A percentile compares a stretch with the other conserved stretches of the same genome.
Evolutionary conservation across 768 basidiomycete species (phyloP).

Genomic region (Phylloporus sp.): DNA sequence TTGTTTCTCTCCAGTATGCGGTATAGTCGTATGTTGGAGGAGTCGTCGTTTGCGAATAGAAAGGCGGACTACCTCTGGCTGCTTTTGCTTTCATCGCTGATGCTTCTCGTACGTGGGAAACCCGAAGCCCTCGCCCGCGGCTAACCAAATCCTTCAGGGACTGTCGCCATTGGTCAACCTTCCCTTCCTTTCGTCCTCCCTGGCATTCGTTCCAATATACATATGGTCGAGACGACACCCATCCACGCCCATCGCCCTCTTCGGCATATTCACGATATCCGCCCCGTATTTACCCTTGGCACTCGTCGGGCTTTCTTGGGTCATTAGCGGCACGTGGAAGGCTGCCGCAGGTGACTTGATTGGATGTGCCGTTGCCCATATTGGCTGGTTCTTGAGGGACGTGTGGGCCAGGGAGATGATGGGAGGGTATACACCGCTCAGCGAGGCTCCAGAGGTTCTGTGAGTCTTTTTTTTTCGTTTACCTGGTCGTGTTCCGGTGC

Average conservation of each 20-base stretch:
- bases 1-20: constrained; percentile 65
- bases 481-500: background rate
- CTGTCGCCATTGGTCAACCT: constrained; percentile 87
- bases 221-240: constrained; percentile 96
- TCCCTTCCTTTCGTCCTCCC: constrained; percentile 87
- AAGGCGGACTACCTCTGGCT: constrained; percentile 97
- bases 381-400: constrained; percentile 80
- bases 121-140: background rate
- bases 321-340: constrained; percentile 76
- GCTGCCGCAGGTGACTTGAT: constrained; percentile 78
- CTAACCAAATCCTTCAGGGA: constrained; percentile 37
- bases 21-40: constrained; percentile 94
- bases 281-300: constrained; percentile 94
- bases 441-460: constrained; percentile 66
- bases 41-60: constrained; percentile 88
- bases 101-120: constrained; percentile 68
- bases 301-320: constrained; percentile 82
- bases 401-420: constrained; percentile 88
- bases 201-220: constrained; percentile 95
- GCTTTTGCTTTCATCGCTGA: constrained; percentile 71
- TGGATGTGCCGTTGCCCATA: constrained; percentile 83
- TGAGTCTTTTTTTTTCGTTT: constrained; percentile 36
- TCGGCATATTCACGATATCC: constrained; percentile 90
- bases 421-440: constrained; percentile 66
- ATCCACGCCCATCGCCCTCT: constrained; percentile 90